Evolutionary conservation across 75 land plant species (phyloP).

Genomic region (Pinus tabuliformis): DNA sequence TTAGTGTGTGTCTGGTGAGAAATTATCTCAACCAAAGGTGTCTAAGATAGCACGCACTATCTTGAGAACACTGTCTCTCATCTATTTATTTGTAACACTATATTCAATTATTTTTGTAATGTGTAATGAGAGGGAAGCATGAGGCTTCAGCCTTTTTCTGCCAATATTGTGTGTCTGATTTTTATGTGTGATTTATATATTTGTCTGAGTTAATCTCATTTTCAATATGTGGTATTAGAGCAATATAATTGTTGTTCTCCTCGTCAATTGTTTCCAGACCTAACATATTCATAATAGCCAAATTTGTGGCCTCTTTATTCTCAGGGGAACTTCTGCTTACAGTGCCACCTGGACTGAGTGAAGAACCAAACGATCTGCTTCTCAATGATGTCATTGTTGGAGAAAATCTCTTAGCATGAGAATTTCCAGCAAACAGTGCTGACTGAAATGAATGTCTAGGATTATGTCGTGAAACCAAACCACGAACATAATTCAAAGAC

Average conservation of each 20-base stretch:
- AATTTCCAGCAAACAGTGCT: constrained; percentile 48
- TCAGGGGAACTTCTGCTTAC: constrained; percentile 45
- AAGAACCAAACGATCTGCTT: constrained; percentile 60
- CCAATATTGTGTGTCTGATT: no score
- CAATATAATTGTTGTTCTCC: constrained; percentile 53
- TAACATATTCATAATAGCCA: constrained; percentile 32
- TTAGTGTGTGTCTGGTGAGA: no score
- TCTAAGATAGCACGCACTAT: no score
- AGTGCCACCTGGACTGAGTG: constrained; percentile 31
- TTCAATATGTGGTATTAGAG: no score
- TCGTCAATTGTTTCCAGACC: constrained; percentile 43
- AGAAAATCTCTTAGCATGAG: constrained; percentile 44
- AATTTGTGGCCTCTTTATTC: constrained; percentile 39
- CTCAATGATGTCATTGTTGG: constrained; percentile 61
- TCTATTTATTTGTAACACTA: no score
- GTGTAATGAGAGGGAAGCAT: no score
- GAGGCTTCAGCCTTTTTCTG: no score
- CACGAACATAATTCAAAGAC: constrained; percentile 87
- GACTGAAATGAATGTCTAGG: constrained; percentile 72
- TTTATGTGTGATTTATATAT: no score
- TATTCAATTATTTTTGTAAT: no score
- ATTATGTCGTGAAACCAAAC: constrained; percentile 78
- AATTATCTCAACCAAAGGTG: no score
- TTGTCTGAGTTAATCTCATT: no score
- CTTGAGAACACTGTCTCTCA: no score